Base-by-base conservation (phyloP, 179 eudicot genomes). In the Silene coronaria region DNA sequence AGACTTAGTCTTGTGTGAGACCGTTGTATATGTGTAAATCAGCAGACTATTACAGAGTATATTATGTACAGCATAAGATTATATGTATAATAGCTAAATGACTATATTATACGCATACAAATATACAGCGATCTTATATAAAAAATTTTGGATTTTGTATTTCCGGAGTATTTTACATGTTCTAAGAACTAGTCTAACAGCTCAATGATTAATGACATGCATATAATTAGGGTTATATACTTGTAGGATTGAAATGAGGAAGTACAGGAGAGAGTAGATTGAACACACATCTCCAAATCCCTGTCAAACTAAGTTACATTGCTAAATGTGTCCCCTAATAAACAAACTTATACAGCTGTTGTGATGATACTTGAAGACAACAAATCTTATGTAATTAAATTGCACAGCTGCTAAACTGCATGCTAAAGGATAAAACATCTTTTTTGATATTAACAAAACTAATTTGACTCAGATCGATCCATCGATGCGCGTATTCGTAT, bases 341-440 rank as follows among this genome's bases (percentile, higher is more conserved):
- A 77, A 59, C 75, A n/a, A 77, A 70, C 79, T 45, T 27, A 0
- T 59, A 77, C 79, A 77, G 75, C 79, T 77, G 79, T 59, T 60
- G 22, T 70, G 28, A 59, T 75, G 8, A 75, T 67, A 30, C n/a
- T 46, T 22, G 14, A 62, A 57, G 22, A 76, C 30, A 36, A 38
- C 68, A 76, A 64, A 68, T 76, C 74, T 68, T 68, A 11, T 58
- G 60, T 69, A 59, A 69, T 68, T 68, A 58, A 76, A 70, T 6
- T 19, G 17, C 53, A 16, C 19, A 69, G 38, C 60, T 0, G 17
- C 55, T n/a, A n/a, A n/a, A n/a, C n/a, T 11, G 0, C 53, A 2
- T 48, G 51, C n/a, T 48, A 51, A 76, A 42, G 32, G 51, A 30
- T 59, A 59, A 42, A 76, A 34, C 9, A 0, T 34, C 9, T 34